Base-by-base conservation (phyloP, 139 green algal genomes). In the Spirogloea muscicola region DNA sequence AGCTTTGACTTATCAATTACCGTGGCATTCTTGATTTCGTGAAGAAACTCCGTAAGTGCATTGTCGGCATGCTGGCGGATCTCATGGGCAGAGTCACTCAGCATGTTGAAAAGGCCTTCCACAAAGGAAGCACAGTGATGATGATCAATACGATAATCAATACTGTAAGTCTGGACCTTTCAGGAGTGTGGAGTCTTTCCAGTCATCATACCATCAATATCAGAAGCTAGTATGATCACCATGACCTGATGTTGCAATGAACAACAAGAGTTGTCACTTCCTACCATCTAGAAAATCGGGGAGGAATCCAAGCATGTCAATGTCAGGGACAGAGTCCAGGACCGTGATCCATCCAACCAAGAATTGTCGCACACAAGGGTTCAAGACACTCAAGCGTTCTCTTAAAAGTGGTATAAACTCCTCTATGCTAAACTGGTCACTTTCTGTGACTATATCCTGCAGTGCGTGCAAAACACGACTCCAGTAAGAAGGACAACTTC, bases 221-320 rank as follows among this genome's bases (percentile, higher is more conserved):
- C n/a, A 21, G 21, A 55, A n/a, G 46, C n/a, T 55, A 21, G n/a
- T 21, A 55, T 31, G n/a, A 55, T 31, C 21, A 55, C 21, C 21
- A 55, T 21, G 46, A 21, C n/a, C n/a, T 21, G n/a, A 55, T 21
- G 21, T 55, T 21, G 46, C 46, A 55, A 21, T 21, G n/a, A 55
- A 55, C n/a, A 21, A n/a, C n/a, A 55, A 55, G 21, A 55, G 21
- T 21, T 55, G 46, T 31, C n/a, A n/a, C n/a, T 31, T 31, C 66
- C 31, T 18, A 80, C 72, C 90, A 27, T 93, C 91, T 60, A 98
- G 83, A 65, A 98, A 87, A 27, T 90, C 73, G 0, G 94, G 93
- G 52, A 98, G 84, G 84, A 92, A 88, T 0, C 72, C 62, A 49
- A 96, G 84, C 85, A 98, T 90, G 82, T 95, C 87, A 2, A 96